Conservation (phyloP, 345 rosid genomes). For the Bruguiera parviflora region DNA sequence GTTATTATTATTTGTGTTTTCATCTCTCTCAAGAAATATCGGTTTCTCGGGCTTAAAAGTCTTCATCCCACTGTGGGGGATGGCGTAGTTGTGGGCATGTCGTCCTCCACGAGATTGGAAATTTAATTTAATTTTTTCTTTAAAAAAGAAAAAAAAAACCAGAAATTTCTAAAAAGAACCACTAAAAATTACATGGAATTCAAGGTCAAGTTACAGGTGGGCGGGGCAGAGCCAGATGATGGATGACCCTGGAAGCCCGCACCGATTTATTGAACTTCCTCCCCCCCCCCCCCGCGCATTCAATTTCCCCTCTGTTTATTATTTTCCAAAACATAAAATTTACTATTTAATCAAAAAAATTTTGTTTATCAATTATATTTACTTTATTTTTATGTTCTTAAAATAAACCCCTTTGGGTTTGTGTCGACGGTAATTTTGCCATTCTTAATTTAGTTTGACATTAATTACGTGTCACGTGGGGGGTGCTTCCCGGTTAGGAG, state of each 20-base stretch:
- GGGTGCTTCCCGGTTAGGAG: no score
- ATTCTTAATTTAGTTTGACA: no score
- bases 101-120: slow-evolving; percentile 3
- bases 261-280: neutral
- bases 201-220: slow-evolving; percentile 7
- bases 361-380: no score
- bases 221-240: slow-evolving; percentile 16
- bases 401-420: no score
- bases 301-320: neutral
- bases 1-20: no score
- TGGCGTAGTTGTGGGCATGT: neutral
- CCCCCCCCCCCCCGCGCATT: neutral
- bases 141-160: neutral
- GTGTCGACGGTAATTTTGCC: no score
- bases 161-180: neutral
- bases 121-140: no score
- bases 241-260: no score
- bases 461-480: no score
- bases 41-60: neutral
- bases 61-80: neutral
- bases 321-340: no score
- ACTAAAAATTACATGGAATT: slow-evolving; percentile 15
- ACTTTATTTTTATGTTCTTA: no score
- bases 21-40: neutral
- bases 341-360: no score